Conservation (phyloP, 1,284 basidiomycete species). For the Malassezia arunalokei region DNA sequence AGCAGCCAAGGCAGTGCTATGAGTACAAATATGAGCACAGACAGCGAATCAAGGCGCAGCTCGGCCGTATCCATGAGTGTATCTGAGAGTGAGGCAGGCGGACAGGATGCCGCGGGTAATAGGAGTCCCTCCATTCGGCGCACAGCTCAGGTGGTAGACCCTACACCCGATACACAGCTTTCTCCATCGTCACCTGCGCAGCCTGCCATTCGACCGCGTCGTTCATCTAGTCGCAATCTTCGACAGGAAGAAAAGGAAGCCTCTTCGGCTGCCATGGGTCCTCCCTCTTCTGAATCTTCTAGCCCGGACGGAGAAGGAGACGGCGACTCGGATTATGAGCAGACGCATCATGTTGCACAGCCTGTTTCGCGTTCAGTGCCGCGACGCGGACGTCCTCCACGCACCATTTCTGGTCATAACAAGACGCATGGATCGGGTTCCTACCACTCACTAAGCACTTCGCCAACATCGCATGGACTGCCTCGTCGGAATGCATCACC, state of each 20-base stretch:
- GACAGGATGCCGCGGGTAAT: constrained; percentile 10
- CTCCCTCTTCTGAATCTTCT: background rate
- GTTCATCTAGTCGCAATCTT: background rate
- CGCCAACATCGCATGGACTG: background rate
- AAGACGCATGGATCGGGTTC: background rate
- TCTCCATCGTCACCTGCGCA: background rate
- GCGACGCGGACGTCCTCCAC: constrained; percentile 5
- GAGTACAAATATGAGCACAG: constrained; percentile 8
- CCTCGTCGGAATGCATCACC: background rate
- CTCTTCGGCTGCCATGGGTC: background rate
- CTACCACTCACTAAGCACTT: background rate
- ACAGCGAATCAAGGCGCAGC: background rate
- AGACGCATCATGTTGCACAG: background rate
- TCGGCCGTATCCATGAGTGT: constrained; percentile 14
- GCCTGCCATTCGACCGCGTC: background rate
- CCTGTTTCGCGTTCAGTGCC: background rate
- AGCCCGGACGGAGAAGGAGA: constrained; percentile 11
- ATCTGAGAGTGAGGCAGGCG: constrained; percentile 14
- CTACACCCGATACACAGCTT: background rate
- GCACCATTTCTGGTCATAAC: background rate
- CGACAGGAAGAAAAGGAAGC: background rate
- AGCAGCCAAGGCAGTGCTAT: constrained; percentile 37
- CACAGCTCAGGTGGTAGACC: constrained; percentile 24
- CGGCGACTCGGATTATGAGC: constrained; percentile 15
- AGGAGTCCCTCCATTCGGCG: constrained; percentile 31